Percentiles rank a stretch among this genome's conserved stretches.
phyloP scores from a whole-genome alignment of 805 yeast species.

The Candida adriatica region DNA sequence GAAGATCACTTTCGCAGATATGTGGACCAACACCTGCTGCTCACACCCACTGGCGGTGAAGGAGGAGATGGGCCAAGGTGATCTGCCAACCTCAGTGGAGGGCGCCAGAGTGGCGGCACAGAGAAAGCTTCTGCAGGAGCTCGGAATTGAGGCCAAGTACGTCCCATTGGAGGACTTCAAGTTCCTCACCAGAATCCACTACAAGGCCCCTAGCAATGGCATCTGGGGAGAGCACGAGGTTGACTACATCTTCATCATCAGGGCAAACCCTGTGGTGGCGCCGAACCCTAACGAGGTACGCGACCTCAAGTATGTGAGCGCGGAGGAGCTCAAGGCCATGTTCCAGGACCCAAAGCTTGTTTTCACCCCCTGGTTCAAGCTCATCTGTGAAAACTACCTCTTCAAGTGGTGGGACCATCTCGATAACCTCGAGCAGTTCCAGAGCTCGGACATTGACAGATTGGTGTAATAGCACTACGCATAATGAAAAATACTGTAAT shows the following conservation, averaged over 20 bases:
- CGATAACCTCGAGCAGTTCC: slow-evolving; percentile 46
- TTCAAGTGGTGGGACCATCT: slow-evolving; percentile 92
- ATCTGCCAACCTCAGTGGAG: slow-evolving; percentile 49
- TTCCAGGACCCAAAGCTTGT: slow-evolving; percentile 56
- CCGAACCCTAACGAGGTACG: slow-evolving; percentile 82
- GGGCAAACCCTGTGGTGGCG: slow-evolving; percentile 41
- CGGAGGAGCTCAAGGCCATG: slow-evolving; percentile 64
- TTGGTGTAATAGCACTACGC: slow-evolving; percentile 12
- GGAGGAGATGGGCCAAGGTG: slow-evolving; percentile 63
- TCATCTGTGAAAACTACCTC: slow-evolving; percentile 85
- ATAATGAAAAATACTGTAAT: too few species aligned
- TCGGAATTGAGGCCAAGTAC: slow-evolving; percentile 67
- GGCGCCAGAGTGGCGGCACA: slow-evolving; percentile 89
- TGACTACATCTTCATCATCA: slow-evolving; percentile 83
- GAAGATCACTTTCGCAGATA: slow-evolving; percentile 90
- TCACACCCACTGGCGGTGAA: slow-evolving; percentile 91
- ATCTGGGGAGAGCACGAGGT: slow-evolving; percentile 98
- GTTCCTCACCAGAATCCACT: slow-evolving; percentile 90
- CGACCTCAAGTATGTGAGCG: slow-evolving; percentile 69
- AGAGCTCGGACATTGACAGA: slow-evolving; percentile 29
- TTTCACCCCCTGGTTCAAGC: slow-evolving; percentile 98
- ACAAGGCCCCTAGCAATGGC: slow-evolving; percentile 76
- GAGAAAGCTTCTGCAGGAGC: slow-evolving; percentile 87
- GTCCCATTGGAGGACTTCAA: slow-evolving; percentile 62
- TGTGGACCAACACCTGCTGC: slow-evolving; percentile 99